A percentile compares a stretch with the other conserved stretches of the same genome.
Evolutionary conservation across 2,329 filamentous ascomycete genomes (phyloP).

Genomic region (Colletotrichum liaoningense): DNA sequence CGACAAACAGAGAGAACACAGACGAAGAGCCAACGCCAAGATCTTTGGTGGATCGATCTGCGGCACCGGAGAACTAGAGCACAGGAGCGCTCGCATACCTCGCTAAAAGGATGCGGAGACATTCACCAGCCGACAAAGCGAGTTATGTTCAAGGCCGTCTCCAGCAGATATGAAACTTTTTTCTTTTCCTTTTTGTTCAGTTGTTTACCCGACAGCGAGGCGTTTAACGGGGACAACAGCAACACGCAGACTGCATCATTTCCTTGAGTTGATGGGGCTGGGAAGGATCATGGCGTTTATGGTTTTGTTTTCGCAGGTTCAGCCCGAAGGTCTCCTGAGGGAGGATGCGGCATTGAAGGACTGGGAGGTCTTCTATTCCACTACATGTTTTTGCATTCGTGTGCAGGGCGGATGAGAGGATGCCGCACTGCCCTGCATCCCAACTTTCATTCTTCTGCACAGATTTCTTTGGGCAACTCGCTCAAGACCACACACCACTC

Average conservation of each 20-base stretch:
- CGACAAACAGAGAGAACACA: constrained; percentile 36
- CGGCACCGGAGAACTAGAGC: constrained; percentile 26
- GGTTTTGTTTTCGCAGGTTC: constrained; percentile 1
- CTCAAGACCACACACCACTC: constrained; percentile 24
- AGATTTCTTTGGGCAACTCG: background rate
- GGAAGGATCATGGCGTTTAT: constrained; percentile 25
- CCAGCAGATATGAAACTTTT: constrained; percentile 12
- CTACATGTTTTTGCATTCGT: constrained; percentile 4
- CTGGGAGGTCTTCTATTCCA: constrained; percentile 8
- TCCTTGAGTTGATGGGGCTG: constrained; percentile 28
- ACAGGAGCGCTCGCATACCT: constrained; percentile 17
- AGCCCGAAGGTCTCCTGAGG: background rate
- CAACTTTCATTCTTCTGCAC: constrained; percentile 17
- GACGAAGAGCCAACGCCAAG: constrained; percentile 56
- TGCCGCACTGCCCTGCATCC: constrained; percentile 14
- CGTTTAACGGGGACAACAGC: constrained; percentile 33
- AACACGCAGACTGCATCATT: constrained; percentile 36
- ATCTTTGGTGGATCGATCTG: constrained; percentile 39
- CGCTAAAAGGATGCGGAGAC: background rate
- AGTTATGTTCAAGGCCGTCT: background rate
- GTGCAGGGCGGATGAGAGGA: constrained; percentile 11
- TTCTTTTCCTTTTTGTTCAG: constrained; percentile 30
- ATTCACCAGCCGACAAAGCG: constrained; percentile 2
- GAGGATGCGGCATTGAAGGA: constrained; percentile 1
- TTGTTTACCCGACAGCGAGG: constrained; percentile 33